These are phyloP conservation scores for Pichia phayaonensis DNA, from an alignment of 805 yeast species.

Conservation along the genomic window DNA sequence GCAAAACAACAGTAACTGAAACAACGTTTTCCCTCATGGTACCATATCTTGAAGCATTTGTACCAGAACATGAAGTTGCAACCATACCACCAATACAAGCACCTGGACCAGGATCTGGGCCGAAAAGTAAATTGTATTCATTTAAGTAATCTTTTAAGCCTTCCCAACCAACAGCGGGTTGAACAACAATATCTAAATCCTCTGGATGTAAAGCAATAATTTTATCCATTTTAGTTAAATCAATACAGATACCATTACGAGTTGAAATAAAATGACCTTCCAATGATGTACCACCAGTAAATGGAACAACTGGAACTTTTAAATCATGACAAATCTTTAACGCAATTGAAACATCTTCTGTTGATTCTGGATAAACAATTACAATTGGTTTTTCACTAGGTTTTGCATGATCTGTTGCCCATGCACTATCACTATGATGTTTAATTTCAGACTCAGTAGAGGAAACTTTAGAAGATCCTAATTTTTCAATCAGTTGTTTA, in stretches of 20 bases:
- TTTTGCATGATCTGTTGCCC: slow-evolving; percentile 29
- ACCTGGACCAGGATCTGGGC: slow-evolving; percentile 76
- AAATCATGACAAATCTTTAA: slow-evolving; percentile 55
- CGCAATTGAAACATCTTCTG: slow-evolving; percentile 59
- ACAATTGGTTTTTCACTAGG: slow-evolving; percentile 31
- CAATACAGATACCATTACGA: slow-evolving; percentile 54
- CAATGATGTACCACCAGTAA: slow-evolving; percentile 69
- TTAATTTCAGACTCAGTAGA: slow-evolving; percentile 26
- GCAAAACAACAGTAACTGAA: slow-evolving; percentile 63
- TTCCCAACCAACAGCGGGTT: slow-evolving; percentile 79
- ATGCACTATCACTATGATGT: slow-evolving; percentile 28
- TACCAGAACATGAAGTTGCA: slow-evolving; percentile 72
- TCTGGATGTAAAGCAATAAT: slow-evolving; percentile 49
- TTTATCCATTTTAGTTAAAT: slow-evolving; percentile 53
- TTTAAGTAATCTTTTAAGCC: slow-evolving; percentile 46
- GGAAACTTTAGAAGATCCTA: slow-evolving; percentile 47
- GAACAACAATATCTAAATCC: slow-evolving; percentile 67
- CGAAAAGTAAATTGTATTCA: slow-evolving; percentile 51
- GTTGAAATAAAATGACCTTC: slow-evolving; percentile 77
- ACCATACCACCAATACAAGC: slow-evolving; percentile 77
- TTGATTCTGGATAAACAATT: slow-evolving; percentile 54
- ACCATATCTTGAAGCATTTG: slow-evolving; percentile 72
- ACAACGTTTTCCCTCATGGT: slow-evolving; percentile 72
- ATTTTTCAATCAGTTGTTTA: slow-evolving; percentile 37
- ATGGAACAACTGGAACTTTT: slow-evolving; percentile 65